Evolutionary conservation across 306 rosid species (phyloP).

Genomic region (Carpinus fangiana): DNA sequence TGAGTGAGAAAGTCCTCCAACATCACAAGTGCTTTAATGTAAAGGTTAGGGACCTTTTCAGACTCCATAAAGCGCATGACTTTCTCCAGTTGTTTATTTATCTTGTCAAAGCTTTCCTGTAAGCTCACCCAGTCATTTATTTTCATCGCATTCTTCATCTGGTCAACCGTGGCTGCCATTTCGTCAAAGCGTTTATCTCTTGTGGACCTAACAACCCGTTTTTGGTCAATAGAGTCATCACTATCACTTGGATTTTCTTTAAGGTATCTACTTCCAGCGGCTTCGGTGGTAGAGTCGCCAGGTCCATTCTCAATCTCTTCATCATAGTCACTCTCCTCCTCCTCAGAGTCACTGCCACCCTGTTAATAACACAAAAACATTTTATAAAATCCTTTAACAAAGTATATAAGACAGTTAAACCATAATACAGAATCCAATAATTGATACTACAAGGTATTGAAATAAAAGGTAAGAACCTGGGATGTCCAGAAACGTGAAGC

Average conservation of each 20-base stretch:
- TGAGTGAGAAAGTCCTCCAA: slow-evolving; percentile 77
- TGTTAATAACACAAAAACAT: slow-evolving; percentile 19
- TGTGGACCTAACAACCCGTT: slow-evolving; percentile 76
- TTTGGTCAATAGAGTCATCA: slow-evolving; percentile 66
- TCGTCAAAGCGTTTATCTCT: slow-evolving; percentile 94
- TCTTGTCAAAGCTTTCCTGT: slow-evolving; percentile 92
- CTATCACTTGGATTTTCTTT: slow-evolving; percentile 53
- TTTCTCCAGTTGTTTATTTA: slow-evolving; percentile 93
- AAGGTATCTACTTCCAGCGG: slow-evolving; percentile 41
- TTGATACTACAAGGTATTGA: background rate
- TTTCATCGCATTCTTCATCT: slow-evolving; percentile 95
- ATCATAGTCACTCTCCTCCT: slow-evolving; percentile 64
- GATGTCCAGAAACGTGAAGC: slow-evolving; percentile 39
- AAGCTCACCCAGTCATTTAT: slow-evolving; percentile 97
- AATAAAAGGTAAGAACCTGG: background rate
- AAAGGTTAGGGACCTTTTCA: slow-evolving; percentile 71
- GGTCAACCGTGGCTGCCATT: slow-evolving; percentile 79
- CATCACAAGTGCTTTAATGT: slow-evolving; percentile 89
- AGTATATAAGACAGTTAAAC: background rate
- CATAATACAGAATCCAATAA: background rate
- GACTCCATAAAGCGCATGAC: slow-evolving; percentile 92
- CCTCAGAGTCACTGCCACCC: slow-evolving; percentile 82
- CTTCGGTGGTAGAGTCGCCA: slow-evolving; percentile 39
- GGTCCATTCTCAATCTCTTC: slow-evolving; percentile 42
- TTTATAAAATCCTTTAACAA: background rate